Percentiles rank a stretch among this genome's conserved stretches.
These are phyloP conservation scores for Spathaspora sp. DNA, from an alignment of 805 yeast species.

Conservation along the genomic window DNA sequence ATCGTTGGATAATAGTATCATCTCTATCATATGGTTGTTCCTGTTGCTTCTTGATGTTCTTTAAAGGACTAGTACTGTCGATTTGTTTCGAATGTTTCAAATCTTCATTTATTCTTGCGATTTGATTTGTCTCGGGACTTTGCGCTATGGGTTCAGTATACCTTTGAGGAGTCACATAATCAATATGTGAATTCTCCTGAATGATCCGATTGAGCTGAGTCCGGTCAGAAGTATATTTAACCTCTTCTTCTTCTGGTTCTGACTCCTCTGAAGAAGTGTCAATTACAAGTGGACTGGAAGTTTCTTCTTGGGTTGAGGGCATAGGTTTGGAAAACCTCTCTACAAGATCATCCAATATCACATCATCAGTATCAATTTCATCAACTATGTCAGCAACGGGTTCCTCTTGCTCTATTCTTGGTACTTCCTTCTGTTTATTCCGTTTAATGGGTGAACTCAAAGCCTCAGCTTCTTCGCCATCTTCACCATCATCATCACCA, in stretches of 20 bases:
- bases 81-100: constrained; percentile 7
- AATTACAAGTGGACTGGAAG: not conserved
- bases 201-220: constrained; percentile 18
- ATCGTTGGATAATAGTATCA: constrained; percentile 4
- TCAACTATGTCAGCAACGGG: not conserved
- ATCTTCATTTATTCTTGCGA: constrained; percentile 16
- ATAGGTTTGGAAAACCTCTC: not conserved
- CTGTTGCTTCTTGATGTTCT: constrained; percentile 6
- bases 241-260: not conserved
- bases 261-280: not conserved
- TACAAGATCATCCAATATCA: not conserved
- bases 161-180: constrained; percentile 27
- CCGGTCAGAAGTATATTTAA: not conserved
- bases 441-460: constrained; percentile 7
- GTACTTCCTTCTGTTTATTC: not conserved
- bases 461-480: not conserved
- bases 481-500: not conserved
- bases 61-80: constrained; percentile 24
- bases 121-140: constrained; percentile 25
- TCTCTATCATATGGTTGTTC: constrained; percentile 10
- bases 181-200: constrained; percentile 8
- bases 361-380: not conserved
- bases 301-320: not conserved
- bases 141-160: constrained; percentile 28
- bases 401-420: not conserved